Evolutionary conservation across 805 yeast genomes (phyloP).

Genomic region (Schizosaccharomyces pombe): DNA sequence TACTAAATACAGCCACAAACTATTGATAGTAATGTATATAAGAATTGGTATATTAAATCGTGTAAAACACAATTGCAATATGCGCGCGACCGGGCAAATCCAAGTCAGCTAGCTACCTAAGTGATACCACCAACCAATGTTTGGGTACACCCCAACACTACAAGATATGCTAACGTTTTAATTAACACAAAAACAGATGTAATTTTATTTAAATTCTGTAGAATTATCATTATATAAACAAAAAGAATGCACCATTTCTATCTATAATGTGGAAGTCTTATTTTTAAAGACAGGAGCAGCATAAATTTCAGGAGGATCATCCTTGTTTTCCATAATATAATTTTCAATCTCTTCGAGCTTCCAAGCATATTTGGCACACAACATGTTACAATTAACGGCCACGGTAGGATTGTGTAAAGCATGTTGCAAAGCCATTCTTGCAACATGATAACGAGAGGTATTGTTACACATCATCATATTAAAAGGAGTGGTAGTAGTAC

Average conservation of each 20-base stretch:
- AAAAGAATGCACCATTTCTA: no score
- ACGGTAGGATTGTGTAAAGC: conserved; percentile 8
- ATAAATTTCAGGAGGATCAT: conserved; percentile 9
- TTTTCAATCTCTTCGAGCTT: conserved; percentile 8
- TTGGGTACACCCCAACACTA: no score
- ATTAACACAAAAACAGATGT: no score
- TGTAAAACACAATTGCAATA: no score
- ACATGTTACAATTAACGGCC: conserved; percentile 7
- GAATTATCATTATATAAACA: not conserved
- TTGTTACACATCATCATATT: conserved; percentile 10
- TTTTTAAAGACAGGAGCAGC: conserved; percentile 8
- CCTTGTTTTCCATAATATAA: conserved; percentile 7
- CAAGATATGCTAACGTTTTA: no score
- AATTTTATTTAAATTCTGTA: not conserved
- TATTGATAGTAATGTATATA: no score
- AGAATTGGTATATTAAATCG: no score
- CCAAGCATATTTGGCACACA: conserved; percentile 8
- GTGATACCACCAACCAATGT: no score
- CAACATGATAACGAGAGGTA: conserved; percentile 10
- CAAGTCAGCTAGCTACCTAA: no score
- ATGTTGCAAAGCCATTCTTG: conserved; percentile 8
- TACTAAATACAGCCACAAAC: no score
- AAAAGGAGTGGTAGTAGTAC: conserved; percentile 11
- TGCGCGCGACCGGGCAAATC: no score
- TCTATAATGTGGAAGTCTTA: not conserved